Evolutionary conservation across 768 basidiomycete species (phyloP), one percentile per base, ranked within the genome.

Genomic region (Hericium alpestre): DNA sequence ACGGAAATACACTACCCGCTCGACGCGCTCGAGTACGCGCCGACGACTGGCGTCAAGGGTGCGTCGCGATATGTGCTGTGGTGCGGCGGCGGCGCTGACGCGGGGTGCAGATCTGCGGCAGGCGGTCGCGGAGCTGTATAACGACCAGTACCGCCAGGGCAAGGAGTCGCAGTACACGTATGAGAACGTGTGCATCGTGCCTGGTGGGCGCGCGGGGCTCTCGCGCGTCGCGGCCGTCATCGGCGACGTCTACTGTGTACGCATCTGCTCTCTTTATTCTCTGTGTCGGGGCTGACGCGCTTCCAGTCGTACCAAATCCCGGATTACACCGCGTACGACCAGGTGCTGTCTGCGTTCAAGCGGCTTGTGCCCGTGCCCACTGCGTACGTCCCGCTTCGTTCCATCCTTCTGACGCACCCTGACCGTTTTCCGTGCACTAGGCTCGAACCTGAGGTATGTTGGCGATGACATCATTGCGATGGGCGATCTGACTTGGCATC

Each of bases 141-240:
- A 97, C 67, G 73, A 79, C 52, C 88, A 86, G 2, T 95, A 95
- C 68, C 82, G 94, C 38, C 71, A 87, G 63, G 89, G 82, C 50
- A 94, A 88, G 71, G 58, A 69, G 8, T 91, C 87, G 62, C 78
- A 94, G 63, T 97, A 96, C 68, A 93, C 91, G 1, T 87, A 76
- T 62, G 92, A 94, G 71, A 97, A 97, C 65, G 86, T 91, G 12
- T 93, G 90, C 65, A 95, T 97, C 63, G 93, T 96, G 0, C 94
- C 94, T 12, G 94, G 94, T 47, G 94, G 94, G 15, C 84, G 92
- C 55, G 78, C 93, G 2, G 93, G 93, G 11, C 77, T 97, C 60
- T 89, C 90, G 27, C 84, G 94, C 58, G 79, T 97, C 22, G 93
- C 93, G 13, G 90, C 94, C 15, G 93, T 97, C 52, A 80, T 97